Evolutionary conservation across 2,329 filamentous ascomycete species (phyloP), one percentile per base, ranked within the genome.

Genomic region (Pyrenophora tritici-repentis): DNA sequence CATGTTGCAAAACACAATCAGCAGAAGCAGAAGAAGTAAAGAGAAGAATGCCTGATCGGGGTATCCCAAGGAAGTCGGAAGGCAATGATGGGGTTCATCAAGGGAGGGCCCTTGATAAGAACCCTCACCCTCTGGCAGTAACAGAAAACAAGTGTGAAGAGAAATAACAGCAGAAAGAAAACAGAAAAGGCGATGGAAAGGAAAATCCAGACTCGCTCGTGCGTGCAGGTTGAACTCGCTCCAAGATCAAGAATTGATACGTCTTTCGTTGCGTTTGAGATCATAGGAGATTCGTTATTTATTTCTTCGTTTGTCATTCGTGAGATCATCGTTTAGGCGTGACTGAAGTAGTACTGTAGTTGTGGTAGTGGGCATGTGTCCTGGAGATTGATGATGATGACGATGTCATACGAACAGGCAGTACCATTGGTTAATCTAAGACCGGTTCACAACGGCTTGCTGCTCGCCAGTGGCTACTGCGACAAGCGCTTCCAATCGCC

Each of bases 391-490:
- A 2, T 20, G 3, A 3, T 20, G 18, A 32, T 12, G 7, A 10
- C 14, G 16, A 12, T 26, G 35, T 22, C n/a, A 32, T 41, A 42
- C 41, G 16, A 10, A 35, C 20, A 14, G 7, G 16, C 36, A 22
- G n/a, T 41, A 14, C 13, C 18, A 40, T 39, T 48, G 35, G 17
- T 9, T 37, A 6, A 39, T 16, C 42, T 44, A 62, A 36, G 63
- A 63, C 26, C 65, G 66, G 18, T 70, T 65, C 13, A 63, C 66
- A 14, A 71, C 68, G 16, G 65, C 67, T 49, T 71, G 70, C 32
- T 74, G 79, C 65, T 85, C 83, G 54, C 80, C 81, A 2, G 84
- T 86, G 4, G 85, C 84, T 35, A 86, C 84, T 4, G 84, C 84
- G n/a, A 87, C 84, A 7, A 87, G 77, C 18, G 84, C 83, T 54